Evolutionary conservation across 371 early-diverging fungal species (phyloP), one percentile per base, ranked within the genome.

Genomic region (Lichtheimia corymbifera): DNA sequence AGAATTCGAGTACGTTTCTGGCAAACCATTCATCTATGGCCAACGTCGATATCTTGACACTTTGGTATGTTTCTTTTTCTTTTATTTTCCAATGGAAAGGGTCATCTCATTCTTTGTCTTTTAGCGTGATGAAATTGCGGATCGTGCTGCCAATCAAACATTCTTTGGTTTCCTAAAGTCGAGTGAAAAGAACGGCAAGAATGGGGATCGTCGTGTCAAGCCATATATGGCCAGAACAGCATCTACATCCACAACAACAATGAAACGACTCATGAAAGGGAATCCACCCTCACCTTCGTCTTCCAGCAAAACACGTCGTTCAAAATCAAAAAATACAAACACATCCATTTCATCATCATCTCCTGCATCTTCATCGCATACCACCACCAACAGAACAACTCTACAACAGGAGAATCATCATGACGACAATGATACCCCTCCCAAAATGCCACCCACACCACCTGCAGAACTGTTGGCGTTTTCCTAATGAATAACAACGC

Each of bases 131-230:
- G 92, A 91, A 61, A 84, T 87, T 58, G 77, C 82, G 0, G 83
- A 84, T 44, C 81, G 90, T 58, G 83, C 87, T 59, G 82, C 90
- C 18, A 88, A 86, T 51, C 86, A 86, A 60, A 83, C 88, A 2
- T 84, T 89, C 42, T 89, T 91, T 72, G 87, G 88, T 17, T 87
- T 87, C 53, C 66, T 86, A 53, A 79, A 77, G 47, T 47, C 47
- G 7, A 47, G 47, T 22, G 47, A 47, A 47, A 22, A n/a, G 47
- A 22, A n/a, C 5, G 2, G 73, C 71, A 53, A 77, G 78, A 5
- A 50, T 17, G 35, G 41, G 20, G 25, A 55, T 53, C 43, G 43
- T n/a, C 24, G 52, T 20, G 43, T 54, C 17, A 63, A 40, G 17
- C 25, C 57, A 20, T 43, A 42, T 17, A 25, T 40, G 42, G 28